Evolutionary conservation across 108 stramenopile genomes (phyloP).

Genomic region (Cyclostephanos tholiformis): DNA sequence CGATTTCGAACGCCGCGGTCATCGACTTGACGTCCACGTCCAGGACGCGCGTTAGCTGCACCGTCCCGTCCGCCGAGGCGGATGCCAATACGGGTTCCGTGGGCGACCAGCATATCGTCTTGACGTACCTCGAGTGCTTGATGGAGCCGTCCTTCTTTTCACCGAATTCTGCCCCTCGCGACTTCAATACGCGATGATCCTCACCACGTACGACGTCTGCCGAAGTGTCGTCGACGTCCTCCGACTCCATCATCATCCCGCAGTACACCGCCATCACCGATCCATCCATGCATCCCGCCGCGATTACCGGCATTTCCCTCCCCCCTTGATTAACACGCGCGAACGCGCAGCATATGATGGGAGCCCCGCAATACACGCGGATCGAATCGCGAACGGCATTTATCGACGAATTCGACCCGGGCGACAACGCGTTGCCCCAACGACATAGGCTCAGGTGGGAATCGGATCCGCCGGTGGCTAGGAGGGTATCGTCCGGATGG

Average conservation of each 20-base stretch:
- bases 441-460: constrained; percentile 45
- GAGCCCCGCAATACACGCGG: constrained; percentile 62
- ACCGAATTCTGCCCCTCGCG: background rate
- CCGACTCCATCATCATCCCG: constrained; percentile 40
- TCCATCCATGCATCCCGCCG: constrained; percentile 82
- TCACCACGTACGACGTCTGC: background rate
- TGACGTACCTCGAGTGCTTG: constrained; percentile 75
- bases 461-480: constrained; percentile 87
- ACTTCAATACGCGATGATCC: constrained; percentile 25
- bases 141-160: constrained; percentile 36
- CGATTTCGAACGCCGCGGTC: constrained; percentile 19
- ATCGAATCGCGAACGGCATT: constrained; percentile 51
- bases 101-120: constrained; percentile 67
- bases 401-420: constrained; percentile 37
- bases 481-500: constrained; percentile 61
- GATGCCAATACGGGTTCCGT: constrained; percentile 66
- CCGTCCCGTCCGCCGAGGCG: constrained; percentile 79
- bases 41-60: constrained; percentile 61
- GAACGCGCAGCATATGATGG: constrained; percentile 76
- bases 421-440: constrained; percentile 70
- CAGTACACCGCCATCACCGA: constrained; percentile 58
- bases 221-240: background rate
- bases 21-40: constrained; percentile 24
- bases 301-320: constrained; percentile 50
- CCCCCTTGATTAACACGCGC: constrained; percentile 41